Conservation (phyloP, 352 stramenopile genomes). For the Globisporangium abappressorium region DNA sequence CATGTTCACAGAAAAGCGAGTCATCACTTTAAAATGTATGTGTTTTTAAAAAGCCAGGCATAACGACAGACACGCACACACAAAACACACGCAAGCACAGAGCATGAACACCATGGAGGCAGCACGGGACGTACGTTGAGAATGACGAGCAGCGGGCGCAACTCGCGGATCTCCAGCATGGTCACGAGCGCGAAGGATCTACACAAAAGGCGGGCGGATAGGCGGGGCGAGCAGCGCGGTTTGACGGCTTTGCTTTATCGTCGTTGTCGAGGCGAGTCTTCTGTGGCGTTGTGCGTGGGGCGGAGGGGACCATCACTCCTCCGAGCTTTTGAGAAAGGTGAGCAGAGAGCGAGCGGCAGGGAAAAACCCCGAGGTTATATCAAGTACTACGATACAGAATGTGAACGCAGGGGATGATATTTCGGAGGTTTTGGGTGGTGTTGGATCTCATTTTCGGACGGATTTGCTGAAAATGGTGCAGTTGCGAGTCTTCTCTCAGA, state of each 20-base stretch:
- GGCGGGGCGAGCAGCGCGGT: not conserved
- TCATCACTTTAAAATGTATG: not conserved
- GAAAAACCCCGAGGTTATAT: slow-evolving; percentile 5
- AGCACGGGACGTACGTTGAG: slow-evolving; percentile 61
- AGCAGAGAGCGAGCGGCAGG: not conserved
- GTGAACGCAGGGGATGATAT: not conserved
- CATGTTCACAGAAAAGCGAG: not conserved
- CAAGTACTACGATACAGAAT: slow-evolving; percentile 1
- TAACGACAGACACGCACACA: not conserved
- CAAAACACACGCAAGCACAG: not conserved
- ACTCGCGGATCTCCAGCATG: slow-evolving; percentile 83
- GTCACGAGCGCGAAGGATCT: slow-evolving; percentile 3
- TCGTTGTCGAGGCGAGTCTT: slow-evolving; percentile 14
- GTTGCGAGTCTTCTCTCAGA: not conserved
- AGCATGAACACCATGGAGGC: not conserved
- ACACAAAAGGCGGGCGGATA: not conserved
- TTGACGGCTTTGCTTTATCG: slow-evolving; percentile 7
- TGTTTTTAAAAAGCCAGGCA: not conserved
- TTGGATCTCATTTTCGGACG: not conserved
- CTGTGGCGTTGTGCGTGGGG: slow-evolving; percentile 13
- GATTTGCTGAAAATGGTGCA: not conserved
- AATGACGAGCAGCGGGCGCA: slow-evolving; percentile 75
- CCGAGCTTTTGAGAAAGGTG: not conserved
- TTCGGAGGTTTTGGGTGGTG: slow-evolving; percentile 2
- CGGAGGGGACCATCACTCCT: not conserved